Conservation (phyloP, 2,329 filamentous ascomycete genomes). For the Knufia fluminis region DNA sequence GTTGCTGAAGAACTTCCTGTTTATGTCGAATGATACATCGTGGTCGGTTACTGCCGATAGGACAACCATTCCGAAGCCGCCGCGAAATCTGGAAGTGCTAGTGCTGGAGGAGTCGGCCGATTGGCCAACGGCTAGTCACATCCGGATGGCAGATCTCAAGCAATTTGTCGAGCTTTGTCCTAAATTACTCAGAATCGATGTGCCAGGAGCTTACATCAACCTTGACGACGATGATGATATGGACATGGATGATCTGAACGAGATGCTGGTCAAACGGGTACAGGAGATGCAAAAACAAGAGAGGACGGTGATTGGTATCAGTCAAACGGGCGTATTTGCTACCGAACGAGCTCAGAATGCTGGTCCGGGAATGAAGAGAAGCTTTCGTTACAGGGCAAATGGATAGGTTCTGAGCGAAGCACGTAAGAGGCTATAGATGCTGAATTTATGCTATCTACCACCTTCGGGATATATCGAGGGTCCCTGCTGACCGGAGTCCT, state of each 20-base stretch:
- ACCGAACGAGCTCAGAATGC: conserved; percentile 3
- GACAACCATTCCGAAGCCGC: neutral
- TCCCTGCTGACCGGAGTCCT: too few species aligned
- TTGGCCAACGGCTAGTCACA: conserved; percentile 6
- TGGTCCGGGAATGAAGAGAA: conserved; percentile 7
- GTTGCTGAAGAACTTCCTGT: conserved; percentile 12
- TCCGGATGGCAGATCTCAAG: neutral
- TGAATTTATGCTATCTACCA: too few species aligned
- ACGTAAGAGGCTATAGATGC: too few species aligned
- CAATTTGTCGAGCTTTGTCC: conserved; percentile 8
- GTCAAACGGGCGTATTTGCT: conserved; percentile 1
- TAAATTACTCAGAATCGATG: conserved; percentile 3
- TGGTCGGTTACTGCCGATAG: conserved; percentile 7
- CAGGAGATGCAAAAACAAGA: neutral
- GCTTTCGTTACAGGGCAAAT: conserved; percentile 3
- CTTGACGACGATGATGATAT: conserved; percentile 6
- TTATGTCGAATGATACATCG: conserved; percentile 9
- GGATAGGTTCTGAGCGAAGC: too few species aligned
- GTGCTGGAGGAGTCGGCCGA: conserved; percentile 4
- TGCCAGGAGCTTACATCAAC: conserved; percentile 5
- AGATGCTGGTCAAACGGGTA: neutral
- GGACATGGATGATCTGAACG: conserved; percentile 3
- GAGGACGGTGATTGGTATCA: neutral
- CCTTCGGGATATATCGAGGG: too few species aligned
- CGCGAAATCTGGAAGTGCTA: conserved; percentile 2